These are phyloP conservation scores for Plasmodium coatneyi DNA, from an alignment of 169 alveolate genomes.

Conservation along the genomic window DNA sequence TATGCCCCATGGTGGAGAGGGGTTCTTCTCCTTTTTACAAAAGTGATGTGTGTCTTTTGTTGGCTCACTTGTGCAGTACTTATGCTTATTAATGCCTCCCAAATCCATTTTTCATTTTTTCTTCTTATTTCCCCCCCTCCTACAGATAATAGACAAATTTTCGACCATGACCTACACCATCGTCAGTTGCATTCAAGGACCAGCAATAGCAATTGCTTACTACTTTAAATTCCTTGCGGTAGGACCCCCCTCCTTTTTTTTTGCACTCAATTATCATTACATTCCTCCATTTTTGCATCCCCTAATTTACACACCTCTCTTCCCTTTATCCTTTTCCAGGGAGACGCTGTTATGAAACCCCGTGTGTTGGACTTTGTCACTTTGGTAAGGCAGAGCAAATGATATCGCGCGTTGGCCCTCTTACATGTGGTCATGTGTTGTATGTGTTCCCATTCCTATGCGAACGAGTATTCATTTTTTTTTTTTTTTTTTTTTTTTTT, in stretches of 20 bases:
- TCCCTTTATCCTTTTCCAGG: constrained; percentile 7
- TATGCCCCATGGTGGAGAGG: background rate
- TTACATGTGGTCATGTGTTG: background rate
- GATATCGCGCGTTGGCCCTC: background rate
- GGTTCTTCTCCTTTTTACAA: background rate
- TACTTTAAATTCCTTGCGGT: constrained; percentile 69
- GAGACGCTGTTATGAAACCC: constrained; percentile 61
- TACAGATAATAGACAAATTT: constrained; percentile 50
- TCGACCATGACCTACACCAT: constrained; percentile 72
- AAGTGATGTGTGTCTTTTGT: background rate
- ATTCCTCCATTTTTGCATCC: background rate
- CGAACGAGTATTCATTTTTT: background rate
- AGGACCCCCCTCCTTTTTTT: background rate
- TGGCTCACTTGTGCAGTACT: background rate
- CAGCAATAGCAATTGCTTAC: constrained; percentile 69
- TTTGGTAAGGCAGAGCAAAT: constrained; percentile 15
- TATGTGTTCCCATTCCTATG: background rate
- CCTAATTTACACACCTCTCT: background rate
- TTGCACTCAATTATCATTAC: too few relatives aligned
- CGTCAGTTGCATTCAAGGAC: constrained; percentile 72
- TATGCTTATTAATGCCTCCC: background rate
- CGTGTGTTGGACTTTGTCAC: constrained; percentile 50
- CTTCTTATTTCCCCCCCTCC: background rate
- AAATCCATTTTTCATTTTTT: background rate
- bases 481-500: constrained; percentile 21